Conservation (phyloP, 495 filamentous ascomycete species). For the Aspergillus sclerotiicarbonarius region DNA sequence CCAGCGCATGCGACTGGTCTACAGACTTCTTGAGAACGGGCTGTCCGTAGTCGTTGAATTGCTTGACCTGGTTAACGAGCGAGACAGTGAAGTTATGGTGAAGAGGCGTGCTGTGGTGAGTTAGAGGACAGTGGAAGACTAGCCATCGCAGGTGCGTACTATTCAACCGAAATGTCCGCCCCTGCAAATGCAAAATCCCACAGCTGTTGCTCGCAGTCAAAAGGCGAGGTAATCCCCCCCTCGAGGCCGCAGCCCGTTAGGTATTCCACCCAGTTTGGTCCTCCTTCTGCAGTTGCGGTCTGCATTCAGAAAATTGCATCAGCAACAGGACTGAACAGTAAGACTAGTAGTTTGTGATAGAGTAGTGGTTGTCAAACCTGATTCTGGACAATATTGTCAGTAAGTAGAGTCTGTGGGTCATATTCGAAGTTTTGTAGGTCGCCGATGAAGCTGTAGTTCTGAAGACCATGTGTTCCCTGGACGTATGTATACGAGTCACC, state of each 20-base stretch:
- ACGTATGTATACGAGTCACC: slow-evolving; percentile 57
- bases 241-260: slow-evolving; percentile 44
- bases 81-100: slow-evolving; percentile 50
- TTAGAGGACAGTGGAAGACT: not conserved
- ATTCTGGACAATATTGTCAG: slow-evolving; percentile 50
- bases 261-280: slow-evolving; percentile 51
- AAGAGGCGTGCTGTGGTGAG: slow-evolving; percentile 33
- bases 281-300: slow-evolving; percentile 46
- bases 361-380: slow-evolving; percentile 26
- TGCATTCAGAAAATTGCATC: not conserved
- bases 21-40: slow-evolving; percentile 23
- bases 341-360: not conserved
- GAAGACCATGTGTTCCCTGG: slow-evolving; percentile 47
- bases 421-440: slow-evolving; percentile 39
- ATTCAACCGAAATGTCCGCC: slow-evolving; percentile 44
- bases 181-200: slow-evolving; percentile 59
- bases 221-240: slow-evolving; percentile 36
- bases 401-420: slow-evolving; percentile 37
- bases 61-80: slow-evolving; percentile 41
- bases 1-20: slow-evolving; percentile 30
- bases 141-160: slow-evolving; percentile 20
- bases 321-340: not conserved
- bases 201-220: slow-evolving; percentile 41
- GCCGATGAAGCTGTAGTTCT: slow-evolving; percentile 52
- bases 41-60: slow-evolving; percentile 35